A percentile compares a stretch with the other conserved stretches of the same genome.
These are phyloP conservation scores for Amanita phalloides DNA, from an alignment of 768 basidiomycete species.

Conservation along the genomic window DNA sequence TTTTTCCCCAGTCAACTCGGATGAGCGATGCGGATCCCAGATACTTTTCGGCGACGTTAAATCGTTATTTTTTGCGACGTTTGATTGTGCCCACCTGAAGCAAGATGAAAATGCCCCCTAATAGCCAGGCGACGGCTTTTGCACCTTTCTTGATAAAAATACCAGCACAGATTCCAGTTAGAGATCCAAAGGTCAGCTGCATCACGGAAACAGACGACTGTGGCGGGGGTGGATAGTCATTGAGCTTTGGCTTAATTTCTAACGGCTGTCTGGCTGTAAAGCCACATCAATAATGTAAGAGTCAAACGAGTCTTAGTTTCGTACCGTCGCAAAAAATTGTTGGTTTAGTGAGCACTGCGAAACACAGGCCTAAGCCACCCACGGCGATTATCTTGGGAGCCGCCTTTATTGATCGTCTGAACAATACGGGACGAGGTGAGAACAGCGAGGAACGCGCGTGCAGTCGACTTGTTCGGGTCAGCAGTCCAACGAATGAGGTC, in stretches of 20 bases:
- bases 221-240: conserved; percentile 41
- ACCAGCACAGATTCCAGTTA: conserved; percentile 81
- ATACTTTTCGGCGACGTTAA: conserved; percentile 40
- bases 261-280: neutral
- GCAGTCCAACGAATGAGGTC: neutral
- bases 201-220: conserved; percentile 67
- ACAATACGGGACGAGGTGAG: neutral
- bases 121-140: conserved; percentile 66
- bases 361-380: conserved; percentile 33
- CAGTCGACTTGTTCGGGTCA: neutral
- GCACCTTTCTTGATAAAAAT: conserved; percentile 95
- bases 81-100: conserved; percentile 55
- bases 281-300: neutral
- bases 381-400: conserved; percentile 23
- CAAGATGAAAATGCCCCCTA: conserved; percentile 88
- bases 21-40: conserved; percentile 63
- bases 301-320: conserved; percentile 6
- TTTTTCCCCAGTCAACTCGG: conserved; percentile 69
- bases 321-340: conserved; percentile 45
- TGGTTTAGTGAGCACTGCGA: conserved; percentile 23
- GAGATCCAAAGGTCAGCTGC: conserved; percentile 83
- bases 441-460: neutral
- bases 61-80: neutral
- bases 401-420: conserved; percentile 3
- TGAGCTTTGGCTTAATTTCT: neutral